Evolutionary conservation across 257 asterid genomes (phyloP), one percentile per base, ranked within the genome.

Genomic region (Rauvolfia tetraphylla): DNA sequence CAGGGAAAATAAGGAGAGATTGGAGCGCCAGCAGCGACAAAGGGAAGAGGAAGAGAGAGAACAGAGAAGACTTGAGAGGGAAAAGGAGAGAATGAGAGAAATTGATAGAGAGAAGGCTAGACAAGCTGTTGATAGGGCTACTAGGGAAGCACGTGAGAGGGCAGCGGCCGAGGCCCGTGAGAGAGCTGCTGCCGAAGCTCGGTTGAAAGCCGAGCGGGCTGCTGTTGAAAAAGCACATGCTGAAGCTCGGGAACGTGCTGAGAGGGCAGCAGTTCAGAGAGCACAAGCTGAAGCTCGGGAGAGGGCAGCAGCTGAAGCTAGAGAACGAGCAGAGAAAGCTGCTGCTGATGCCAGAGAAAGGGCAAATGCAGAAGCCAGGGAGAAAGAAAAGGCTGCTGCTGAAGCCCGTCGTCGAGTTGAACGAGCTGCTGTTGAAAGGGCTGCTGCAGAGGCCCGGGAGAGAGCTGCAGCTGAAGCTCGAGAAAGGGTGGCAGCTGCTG

Each of bases 241-340:
- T 79, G 98, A 86, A 88, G 96, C 97, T 71, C 95, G 97, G 73
- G 91, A 70, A 49, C 93, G 93, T 27, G 96, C 96, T 36, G 98
- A 87, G 85, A 91, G 94, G 85, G 92, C 86, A 67, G 99, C 99
- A 66, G 99, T 95, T 83, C 97, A 88, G 85, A 88, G 96, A 81
- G 98, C 87, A 42, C 98, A 95, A 82, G 88, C 96, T 68, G 98
- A 93, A 86, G 99, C 97, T 63, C 98, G 99, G 53, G 98, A 91
- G 85, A 90, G 98, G 80, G 98, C 98, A 83, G 97, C 96, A 33
- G 92, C 91, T 20, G 99, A 90, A 72, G 99, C 99, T 68, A 90
- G 82, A 78, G 97, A 86, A 72, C 85, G 96, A 83, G 97, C 96
- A 8, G 95, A 92, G 83, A 94, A 84, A 84, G 93, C 88, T 80